Percentiles rank a stretch among this genome's conserved stretches.
Evolutionary conservation across 176 grass and related monocot genomes (phyloP).

Genomic region (Lolium perenne): DNA sequence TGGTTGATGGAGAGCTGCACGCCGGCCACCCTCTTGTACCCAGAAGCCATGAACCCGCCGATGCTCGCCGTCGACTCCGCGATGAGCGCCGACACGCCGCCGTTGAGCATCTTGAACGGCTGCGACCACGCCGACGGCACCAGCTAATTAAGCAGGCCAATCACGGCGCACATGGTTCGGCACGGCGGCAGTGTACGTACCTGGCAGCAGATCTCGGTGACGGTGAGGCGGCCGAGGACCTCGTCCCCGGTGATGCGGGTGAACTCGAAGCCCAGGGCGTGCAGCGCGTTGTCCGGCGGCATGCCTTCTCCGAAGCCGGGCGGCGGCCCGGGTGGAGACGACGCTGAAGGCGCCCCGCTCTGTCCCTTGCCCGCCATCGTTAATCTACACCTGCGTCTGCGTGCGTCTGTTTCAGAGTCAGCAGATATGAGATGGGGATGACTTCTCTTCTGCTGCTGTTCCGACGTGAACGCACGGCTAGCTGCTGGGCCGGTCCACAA

Average conservation of each 20-base stretch:
- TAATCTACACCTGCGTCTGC: background rate
- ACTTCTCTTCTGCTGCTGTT: background rate
- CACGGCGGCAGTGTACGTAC: background rate
- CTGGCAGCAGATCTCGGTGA: slow-evolving; percentile 87
- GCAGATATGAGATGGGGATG: background rate
- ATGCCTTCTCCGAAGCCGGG: slow-evolving; percentile 1
- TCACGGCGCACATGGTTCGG: background rate
- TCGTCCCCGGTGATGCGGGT: slow-evolving; percentile 56
- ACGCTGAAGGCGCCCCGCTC: background rate
- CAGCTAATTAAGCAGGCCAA: background rate
- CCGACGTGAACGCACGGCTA: background rate
- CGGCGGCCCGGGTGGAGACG: background rate
- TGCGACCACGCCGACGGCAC: background rate
- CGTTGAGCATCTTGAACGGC: slow-evolving; percentile 81
- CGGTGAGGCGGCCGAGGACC: slow-evolving; percentile 67
- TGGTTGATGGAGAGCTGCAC: slow-evolving; percentile 91
- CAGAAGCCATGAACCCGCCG: slow-evolving; percentile 64
- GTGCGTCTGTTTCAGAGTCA: background rate
- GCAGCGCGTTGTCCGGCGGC: slow-evolving; percentile 60
- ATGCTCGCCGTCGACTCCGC: slow-evolving; percentile 74
- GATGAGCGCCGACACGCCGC: slow-evolving; percentile 81
- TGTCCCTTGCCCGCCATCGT: background rate
- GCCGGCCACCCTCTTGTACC: slow-evolving; percentile 60
- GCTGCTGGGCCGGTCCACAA: no score
- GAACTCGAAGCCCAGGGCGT: slow-evolving; percentile 70